Base-by-base conservation (phyloP, 441 rosid species). In the Metrosideros polymorpha region DNA sequence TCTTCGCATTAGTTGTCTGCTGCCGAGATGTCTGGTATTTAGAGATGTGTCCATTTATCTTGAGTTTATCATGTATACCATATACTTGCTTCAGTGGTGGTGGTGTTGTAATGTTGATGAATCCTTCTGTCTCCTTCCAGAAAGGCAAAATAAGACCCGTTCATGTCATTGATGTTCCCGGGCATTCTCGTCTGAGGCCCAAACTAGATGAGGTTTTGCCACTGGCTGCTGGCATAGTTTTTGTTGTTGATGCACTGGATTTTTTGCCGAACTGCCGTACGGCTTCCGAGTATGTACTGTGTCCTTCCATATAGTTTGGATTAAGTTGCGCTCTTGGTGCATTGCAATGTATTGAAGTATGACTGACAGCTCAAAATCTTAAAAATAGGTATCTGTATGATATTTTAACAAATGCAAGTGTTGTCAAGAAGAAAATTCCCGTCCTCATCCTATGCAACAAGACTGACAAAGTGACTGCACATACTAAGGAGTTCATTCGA, bases 141-240 rank as follows among this genome's bases (percentile, higher is more conserved):
- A 94, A 91, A 85, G 95, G 95, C 57, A 96, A 93, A 89, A 61
- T 87, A 83, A 93, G 92, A 88, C 98, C 96, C 86, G 93, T 96
- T 79, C 99, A 94, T 92, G 91, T 96, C 86, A 93, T 95, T 92
- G 99, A 97, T 89, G 95, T 97, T 87, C 99, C 99, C 55, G 99
- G 99, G 39, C 97, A 96, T 92, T 91, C 95, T 91, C 98, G 98
- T 82, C 96, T 97, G 89, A 93, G 90, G 84, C 89, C 95, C 75
- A 96, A 95, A 86, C 91, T 96, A 84, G 98, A 97, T 54, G 96
- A 95, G 87, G 92, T 91, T 90, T 88, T 96, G 88, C 97, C 94
- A 88, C 97, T 90, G 88, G 98, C 99, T 85, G 97, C 98, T 32
- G 99, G 97, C 89, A 86, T 97, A 83, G 95, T 96, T 75, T 97